Evolutionary conservation across 306 rosid genomes (phyloP).

Genomic region (Boehmeria nivea): DNA sequence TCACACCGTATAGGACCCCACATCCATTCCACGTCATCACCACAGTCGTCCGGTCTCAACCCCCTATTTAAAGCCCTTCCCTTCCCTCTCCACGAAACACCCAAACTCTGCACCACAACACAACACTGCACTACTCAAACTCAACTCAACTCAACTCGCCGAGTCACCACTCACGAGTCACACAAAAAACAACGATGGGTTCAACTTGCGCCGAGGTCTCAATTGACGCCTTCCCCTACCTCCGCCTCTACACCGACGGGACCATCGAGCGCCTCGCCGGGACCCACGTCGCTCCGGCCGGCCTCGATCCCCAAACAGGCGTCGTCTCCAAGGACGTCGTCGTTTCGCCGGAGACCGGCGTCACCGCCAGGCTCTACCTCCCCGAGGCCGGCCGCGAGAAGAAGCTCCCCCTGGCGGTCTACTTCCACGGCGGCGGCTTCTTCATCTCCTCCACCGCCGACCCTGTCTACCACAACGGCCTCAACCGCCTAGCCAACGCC

Average conservation of each 20-base stretch:
- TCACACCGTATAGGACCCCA: too few species aligned
- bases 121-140: too few species aligned
- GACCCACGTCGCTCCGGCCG: constrained; percentile 40
- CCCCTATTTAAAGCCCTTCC: too few species aligned
- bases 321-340: constrained; percentile 68
- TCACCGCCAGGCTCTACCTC: constrained; percentile 57
- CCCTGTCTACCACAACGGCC: background rate
- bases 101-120: too few species aligned
- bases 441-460: background rate
- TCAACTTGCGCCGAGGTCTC: too few species aligned
- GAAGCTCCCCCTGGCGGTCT: background rate
- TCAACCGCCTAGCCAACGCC: background rate
- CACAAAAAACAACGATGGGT: too few species aligned
- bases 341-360: constrained; percentile 42
- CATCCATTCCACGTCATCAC: too few species aligned
- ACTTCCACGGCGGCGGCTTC: constrained; percentile 9
- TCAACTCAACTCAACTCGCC: too few species aligned
- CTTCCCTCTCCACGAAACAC: too few species aligned
- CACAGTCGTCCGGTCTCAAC: too few species aligned
- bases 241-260: constrained; percentile 59
- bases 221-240: too few species aligned
- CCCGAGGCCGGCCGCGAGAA: constrained; percentile 17
- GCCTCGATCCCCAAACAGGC: constrained; percentile 49
- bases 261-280: constrained; percentile 56
- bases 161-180: too few species aligned